Base-by-base conservation (phyloP, 495 filamentous ascomycete species). In the Podospora tetraspora region DNA sequence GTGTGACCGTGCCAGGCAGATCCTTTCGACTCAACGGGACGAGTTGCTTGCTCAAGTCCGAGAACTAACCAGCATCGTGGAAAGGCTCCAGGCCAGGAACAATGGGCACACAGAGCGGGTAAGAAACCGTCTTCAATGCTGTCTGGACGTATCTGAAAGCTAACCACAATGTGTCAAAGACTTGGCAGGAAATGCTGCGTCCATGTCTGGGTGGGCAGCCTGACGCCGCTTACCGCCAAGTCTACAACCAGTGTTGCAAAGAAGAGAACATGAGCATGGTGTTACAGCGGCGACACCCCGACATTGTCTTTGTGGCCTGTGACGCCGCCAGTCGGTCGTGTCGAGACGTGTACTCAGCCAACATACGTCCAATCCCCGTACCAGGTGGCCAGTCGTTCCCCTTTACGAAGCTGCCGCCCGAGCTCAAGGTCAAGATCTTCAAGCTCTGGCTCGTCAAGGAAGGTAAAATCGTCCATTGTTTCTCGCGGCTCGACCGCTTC, bases 401-500 rank as follows among this genome's bases (percentile, higher is more conserved):
- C 0, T 80, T 81, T 13, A 66, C 79, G 6, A 11, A 19, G 8
- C 72, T 81, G 32, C 81, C 80, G 0, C 23, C 13, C 0, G 27
- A 70, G 0, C 25, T 80, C 3, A 76, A 79, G 62, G 66, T 34
- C 3, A 68, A 60, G 11, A 79, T 83, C 7, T 77, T 81, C 58
- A 70, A 62, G 27, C 10, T 69, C 0, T 58, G 77, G 9, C 70
- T 81, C 5, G 62, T 71, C 64, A 77, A 74, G 25, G 13, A 69
- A 5, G 57, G 71, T 2, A 13, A 66, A 1, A 67, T 81, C 0
- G 57, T 83, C 13, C 80, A 83, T 32, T 76, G 72, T 66, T 66
- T 83, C 16, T 82, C 81, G 0, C 71, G 81, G 3, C 71, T 83
- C 0, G 81, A 83, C 30, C 73, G 69, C 9, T 64, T 43, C 0